Evolutionary conservation across 768 basidiomycete species (phyloP), one percentile per base, ranked within the genome.

Genomic region (Russula griseocarnosa): DNA sequence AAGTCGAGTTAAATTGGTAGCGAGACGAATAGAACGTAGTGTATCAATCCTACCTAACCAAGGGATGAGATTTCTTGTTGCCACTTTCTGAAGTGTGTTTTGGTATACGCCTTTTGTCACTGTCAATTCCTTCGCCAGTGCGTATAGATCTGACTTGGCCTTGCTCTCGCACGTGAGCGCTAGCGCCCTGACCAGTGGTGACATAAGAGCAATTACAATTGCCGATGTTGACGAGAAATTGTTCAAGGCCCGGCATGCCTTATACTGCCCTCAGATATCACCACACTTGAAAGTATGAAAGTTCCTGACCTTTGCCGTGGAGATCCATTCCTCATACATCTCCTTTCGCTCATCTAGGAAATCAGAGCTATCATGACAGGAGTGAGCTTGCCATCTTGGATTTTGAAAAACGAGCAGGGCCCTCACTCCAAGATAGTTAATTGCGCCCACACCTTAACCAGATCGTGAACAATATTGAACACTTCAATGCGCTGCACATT

Each of bases 251-350:
- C 38, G 49, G 38, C 63, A 65, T 26, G 8, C 36, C 63, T 65
- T 14, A 26, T 51, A 16, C 6, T 26, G 5, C 24, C 26, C 26
- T 65, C 49, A 65, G 54, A 30, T n/a, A 28, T 28, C 11, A 20
- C 40, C 28, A 52, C 42, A n/a, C 14, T 3, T 7, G 4, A 28
- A 20, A 49, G 52, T 8, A 47, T 13, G 8, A 28, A 44, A 5
- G 38, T 18, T 9, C 20, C 38, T 24, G 7, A 65, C 63, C 63
- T 60, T 53, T 4, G 63, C 58, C 10, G 40, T 60, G 50, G 20
- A 13, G 4, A 65, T 32, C 64, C 64, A 65, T 14, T 50, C 52
- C 4, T 65, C 64, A 22, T 34, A 65, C 11, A 18, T 51, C 38
- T 28, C 36, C 30, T n/a, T 32, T 61, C 63, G 54, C 20, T 65